These are phyloP conservation scores for Suhomyces canberraensis DNA, from an alignment of 805 yeast genomes.

Conservation along the genomic window DNA sequence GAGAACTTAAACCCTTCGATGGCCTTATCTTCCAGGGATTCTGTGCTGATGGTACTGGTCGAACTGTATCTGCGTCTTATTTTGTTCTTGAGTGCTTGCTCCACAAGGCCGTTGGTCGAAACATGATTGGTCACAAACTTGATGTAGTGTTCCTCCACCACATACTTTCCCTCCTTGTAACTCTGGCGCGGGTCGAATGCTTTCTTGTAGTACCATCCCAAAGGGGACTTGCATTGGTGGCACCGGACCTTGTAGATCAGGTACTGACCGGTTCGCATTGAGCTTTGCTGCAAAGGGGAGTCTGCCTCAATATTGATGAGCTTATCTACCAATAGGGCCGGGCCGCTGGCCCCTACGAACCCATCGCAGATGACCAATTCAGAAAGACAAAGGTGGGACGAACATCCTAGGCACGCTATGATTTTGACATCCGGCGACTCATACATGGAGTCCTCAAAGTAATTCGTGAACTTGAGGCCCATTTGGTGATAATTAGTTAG, in stretches of 20 bases:
- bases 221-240: conserved; percentile 32
- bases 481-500: no score
- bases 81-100: conserved; percentile 26
- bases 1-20: conserved; percentile 3
- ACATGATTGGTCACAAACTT: conserved; percentile 34
- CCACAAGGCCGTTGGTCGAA: conserved; percentile 29
- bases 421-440: conserved; percentile 36
- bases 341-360: conserved; percentile 39
- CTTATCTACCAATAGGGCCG: conserved; percentile 39
- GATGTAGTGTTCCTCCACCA: conserved; percentile 37
- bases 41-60: conserved; percentile 7
- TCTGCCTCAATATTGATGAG: conserved; percentile 34
- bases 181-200: conserved; percentile 32
- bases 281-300: conserved; percentile 25
- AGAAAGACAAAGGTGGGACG: conserved; percentile 39
- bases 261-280: conserved; percentile 40
- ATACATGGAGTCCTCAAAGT: conserved; percentile 35
- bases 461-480: conserved; percentile 41
- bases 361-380: conserved; percentile 35
- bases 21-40: conserved; percentile 4
- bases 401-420: conserved; percentile 39
- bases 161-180: conserved; percentile 45
- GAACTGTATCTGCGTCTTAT: conserved; percentile 21
- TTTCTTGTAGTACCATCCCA: conserved; percentile 44
- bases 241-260: conserved; percentile 35